Base-by-base conservation (phyloP, 768 basidiomycete genomes). In the Mycena vitilis region DNA sequence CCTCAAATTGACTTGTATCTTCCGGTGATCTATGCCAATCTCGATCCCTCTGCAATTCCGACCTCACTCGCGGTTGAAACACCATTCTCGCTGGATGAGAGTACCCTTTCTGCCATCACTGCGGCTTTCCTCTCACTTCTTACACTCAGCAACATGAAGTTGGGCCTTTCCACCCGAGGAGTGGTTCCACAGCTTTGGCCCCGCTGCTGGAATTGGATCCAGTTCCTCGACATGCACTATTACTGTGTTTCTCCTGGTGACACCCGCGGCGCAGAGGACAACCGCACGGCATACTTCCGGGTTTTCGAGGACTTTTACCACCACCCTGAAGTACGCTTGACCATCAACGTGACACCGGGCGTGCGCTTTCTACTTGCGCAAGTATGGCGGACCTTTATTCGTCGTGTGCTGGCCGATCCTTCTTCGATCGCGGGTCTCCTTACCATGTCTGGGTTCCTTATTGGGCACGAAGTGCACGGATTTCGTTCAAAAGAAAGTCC, bases 11-110 rank as follows among this genome's bases (percentile, higher is more conserved):
- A 61, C 38, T 36, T 49, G 38, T 38, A 61, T 40, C 34, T 53
- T 34, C 60, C 60, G 48, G 40, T 61, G 25, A 51, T 61, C 60
- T 61, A 61, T 37, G 60, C 60, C 49, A 61, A 61, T 61, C 60
- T 61, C 60, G 60, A 61, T 52, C 49, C 60, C 60, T 40, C 22
- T 12, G 60, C 48, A 40, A 61, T 61, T 61, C 60, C 60, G 49
- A 61, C 48, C 49, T 40, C 60, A 22, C 38, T 51, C 25, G 48
- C 23, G 16, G 48, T 61, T 37, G 60, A 61, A 48, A 37, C 48
- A n/a, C 30, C 30, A 30, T 30, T 30, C 30, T 30, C 30, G 30
- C 36, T 49, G 18, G 58, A n/a, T 30, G 58, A 60, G 18, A 11
- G 0, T 48, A 45, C 48, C 44, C 45, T 45, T n/a, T 34, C 45